Evolutionary conservation across 192 early-diverging fungal genomes (phyloP).

Genomic region (Coemansia sp.): DNA sequence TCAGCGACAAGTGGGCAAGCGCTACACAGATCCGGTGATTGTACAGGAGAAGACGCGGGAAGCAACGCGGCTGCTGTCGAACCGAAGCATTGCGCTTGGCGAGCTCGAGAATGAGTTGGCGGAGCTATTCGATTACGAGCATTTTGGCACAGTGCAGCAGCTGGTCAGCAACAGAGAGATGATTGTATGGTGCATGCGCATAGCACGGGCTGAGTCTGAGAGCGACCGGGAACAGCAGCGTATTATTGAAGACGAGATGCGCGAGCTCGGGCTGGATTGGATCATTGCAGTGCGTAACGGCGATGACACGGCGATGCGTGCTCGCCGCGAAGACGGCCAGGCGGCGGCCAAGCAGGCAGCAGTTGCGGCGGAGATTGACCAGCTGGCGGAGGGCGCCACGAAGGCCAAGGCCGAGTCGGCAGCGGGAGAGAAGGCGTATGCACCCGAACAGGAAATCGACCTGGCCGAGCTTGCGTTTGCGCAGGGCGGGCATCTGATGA

Average conservation of each 20-base stretch:
- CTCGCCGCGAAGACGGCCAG: not conserved
- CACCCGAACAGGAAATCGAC: constrained; percentile 57
- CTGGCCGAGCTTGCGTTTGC: constrained; percentile 81
- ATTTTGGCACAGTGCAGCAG: constrained; percentile 92
- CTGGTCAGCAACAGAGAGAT: constrained; percentile 84
- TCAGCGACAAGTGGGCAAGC: constrained; percentile 79
- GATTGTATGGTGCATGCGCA: constrained; percentile 87
- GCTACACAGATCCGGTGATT: constrained; percentile 79
- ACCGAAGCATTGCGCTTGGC: constrained; percentile 62
- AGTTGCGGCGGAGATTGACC: constrained; percentile 1
- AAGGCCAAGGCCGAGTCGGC: not conserved
- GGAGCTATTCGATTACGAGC: constrained; percentile 93
- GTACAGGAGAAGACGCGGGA: constrained; percentile 86
- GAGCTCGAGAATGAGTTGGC: constrained; percentile 97
- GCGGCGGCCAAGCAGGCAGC: constrained; percentile 5
- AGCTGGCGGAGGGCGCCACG: not conserved
- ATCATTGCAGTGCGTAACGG: constrained; percentile 67
- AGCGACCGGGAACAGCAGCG: constrained; percentile 53
- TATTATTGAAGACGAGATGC: constrained; percentile 68
- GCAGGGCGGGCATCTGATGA: constrained; percentile 96
- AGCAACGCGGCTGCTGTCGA: constrained; percentile 71
- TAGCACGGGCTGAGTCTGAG: constrained; percentile 70
- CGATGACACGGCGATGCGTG: not conserved
- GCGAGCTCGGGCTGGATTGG: constrained; percentile 62
- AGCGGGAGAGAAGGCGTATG: constrained; percentile 18